Base-by-base conservation (phyloP, 192 early-diverging fungal genomes). In the Geranomyces michiganensis region DNA sequence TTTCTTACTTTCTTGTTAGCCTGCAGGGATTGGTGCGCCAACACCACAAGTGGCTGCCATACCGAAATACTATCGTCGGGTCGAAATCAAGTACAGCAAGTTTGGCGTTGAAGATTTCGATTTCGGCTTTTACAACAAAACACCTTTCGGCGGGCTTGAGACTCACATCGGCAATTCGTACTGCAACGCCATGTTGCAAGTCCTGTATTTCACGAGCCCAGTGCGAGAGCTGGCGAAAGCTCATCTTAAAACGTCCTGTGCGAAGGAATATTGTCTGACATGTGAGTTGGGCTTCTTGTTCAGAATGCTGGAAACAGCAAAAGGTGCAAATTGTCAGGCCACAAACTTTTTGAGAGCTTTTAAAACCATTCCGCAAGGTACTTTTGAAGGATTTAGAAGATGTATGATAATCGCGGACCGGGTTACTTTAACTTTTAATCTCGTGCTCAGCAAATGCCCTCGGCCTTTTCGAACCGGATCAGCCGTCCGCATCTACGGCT, bases 31-130 rank as follows among this genome's bases (percentile, higher is more conserved):
- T 8, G 31, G 17, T 27, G 58, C 58, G 17, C 58, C 17, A 60
- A 7, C 51, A 9, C 51, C 51, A 53, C 51, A 53, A 26, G 51
- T 26, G 24, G 19, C n/a, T 53, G 0, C 48, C 15, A 82, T 91
- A 76, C 91, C 93, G 29, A 86, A 85, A 32, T 81, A 84, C 64
- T 93, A 94, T 74, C 81, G 84, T 17, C 83, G 80, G 14, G 90
- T 95, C 21, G 92, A 95, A 63, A 95, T 95, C 74, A 88, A 92
- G 62, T 94, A 94, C 79, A 92, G 90, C 76, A 85, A 90, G 65
- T 99, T 99, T 75, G 97, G 97, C 15, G 90, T 99, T 9, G 96
- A 99, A 65, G 97, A 99, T 81, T 99, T 97, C 83, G 97, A 99
- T 75, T 99, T 99, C 86, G 95, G 90, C 0, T 95, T 92, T 69